Base-by-base conservation (phyloP, 208 protist species). In the Phytomonas sp. region DNA sequence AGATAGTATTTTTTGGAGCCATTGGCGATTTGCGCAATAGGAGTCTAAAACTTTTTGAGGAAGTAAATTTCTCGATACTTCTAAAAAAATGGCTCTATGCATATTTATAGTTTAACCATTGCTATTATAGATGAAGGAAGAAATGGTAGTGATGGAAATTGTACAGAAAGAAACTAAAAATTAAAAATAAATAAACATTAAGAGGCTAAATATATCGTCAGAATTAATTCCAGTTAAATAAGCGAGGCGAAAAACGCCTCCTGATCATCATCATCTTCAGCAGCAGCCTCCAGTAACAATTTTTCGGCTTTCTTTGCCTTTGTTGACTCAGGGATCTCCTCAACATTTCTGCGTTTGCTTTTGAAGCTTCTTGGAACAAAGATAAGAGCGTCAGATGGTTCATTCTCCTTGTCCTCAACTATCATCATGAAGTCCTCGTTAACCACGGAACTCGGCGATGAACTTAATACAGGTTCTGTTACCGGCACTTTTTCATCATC, bases 221-320 rank as follows among this genome's bases (percentile, higher is more conserved):
- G 1, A 29, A 34, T 17, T 28, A 40, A 0, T n/a, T 9, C 66
- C 26, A 63, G 63, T 56, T 64, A 72, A 60, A 75, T 70, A 23
- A 91, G 63, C 8, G 76, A 81, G 56, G 85, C 77, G 61, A 91
- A 75, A 80, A 88, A 88, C 20, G 81, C 75, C 30, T 91, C 82
- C 7, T 87, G 0, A 60, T 82, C 73, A 23, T 85, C 73, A n/a
- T 73, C 74, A 65, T 73, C 63, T 1, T 67, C 74, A 3, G 36
- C 9, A 9, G 64, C 60, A 8, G 66, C 67, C 0, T 60, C 70
- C 32, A 91, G 77, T 20, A 91, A 62, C 40, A 77, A 66, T 36
- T 80, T 79, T 59, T 92, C 86, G 3, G 73, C 86, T 15, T 77
- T 53, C n/a, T 83, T 74, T 31, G 75, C 83, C 9, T 40, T 40